Percentiles rank a stretch among this genome's conserved stretches.
Conservation (phyloP, 2,329 filamentous ascomycete genomes). For the Daldinia sp. region DNA sequence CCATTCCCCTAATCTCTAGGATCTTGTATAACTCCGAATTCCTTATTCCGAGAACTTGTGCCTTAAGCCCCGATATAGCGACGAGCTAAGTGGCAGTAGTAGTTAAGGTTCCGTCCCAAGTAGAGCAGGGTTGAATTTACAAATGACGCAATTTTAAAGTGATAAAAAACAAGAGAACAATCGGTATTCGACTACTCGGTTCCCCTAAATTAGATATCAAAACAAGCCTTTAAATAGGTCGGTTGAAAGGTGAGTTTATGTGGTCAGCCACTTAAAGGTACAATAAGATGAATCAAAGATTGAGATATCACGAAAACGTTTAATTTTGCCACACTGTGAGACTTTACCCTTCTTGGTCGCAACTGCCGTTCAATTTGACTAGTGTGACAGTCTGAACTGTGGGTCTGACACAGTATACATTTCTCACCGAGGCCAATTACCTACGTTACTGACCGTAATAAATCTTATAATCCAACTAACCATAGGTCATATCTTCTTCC, state of each 20-base stretch:
- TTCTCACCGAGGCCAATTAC: neutral
- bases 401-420: neutral
- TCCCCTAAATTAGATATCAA: neutral
- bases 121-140: neutral
- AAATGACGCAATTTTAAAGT: too few relatives aligned
- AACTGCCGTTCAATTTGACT: neutral
- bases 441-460: too few relatives aligned
- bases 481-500: too few relatives aligned
- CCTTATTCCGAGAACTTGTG: neutral
- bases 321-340: neutral
- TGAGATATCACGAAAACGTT: neutral
- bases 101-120: neutral
- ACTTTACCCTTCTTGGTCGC: neutral
- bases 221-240: neutral
- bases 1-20: conserved; percentile 5
- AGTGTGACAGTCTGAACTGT: neutral
- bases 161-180: neutral
- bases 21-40: neutral
- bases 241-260: too few relatives aligned
- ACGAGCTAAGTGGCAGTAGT: neutral
- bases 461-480: too few relatives aligned
- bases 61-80: neutral
- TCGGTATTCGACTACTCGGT: neutral
- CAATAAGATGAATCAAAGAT: neutral
- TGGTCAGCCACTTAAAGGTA: neutral